Evolutionary conservation across 192 early-diverging fungal genomes (phyloP), one percentile per base, ranked within the genome.

Genomic region (Coemansia asiatica): DNA sequence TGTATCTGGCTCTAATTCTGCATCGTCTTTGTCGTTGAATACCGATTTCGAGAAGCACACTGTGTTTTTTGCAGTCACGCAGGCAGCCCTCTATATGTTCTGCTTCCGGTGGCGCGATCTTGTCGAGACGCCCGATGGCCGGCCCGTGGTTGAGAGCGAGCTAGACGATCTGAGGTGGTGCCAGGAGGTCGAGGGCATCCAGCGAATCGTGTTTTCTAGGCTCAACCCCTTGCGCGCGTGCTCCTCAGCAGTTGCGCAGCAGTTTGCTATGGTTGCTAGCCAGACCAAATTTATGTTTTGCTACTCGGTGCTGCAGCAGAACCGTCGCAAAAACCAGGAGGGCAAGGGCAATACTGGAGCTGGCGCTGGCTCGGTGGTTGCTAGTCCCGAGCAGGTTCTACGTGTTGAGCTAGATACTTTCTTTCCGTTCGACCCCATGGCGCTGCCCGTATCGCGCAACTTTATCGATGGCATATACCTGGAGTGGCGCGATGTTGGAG

Each of bases 391-490:
- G 13, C 63, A 64, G 50, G 31, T 72, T 10, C 68, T 81, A 21
- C 74, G 74, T 21, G 71, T 79, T 0, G 79, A 85, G 62, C 81
- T 91, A 19, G 89, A 90, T 21, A 74, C 90, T 1, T 95, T 96
- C 66, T 98, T 98, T 75, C 96, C 96, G 44, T 98, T 95, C 57
- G 96, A 98, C 69, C 96, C 96, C 7, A 90, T 92, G 64, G 76
- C 86, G 15, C 83, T 98, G 2, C 87, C 89, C 46, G 76, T 83
- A 56, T 92, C 89, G 46, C 80, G 84, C n/a, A 58, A 69, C 4
- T 92, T 85, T 50, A 85, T 96, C 46, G 83, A 90, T 25, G 58
- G 54, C 21, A 82, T 91, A 16, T 98, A 95, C 79, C 81, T 86
- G 47, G 89, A 90, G 64, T 98, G 96, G 96, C 76, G 85, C 49